phyloP scores from a whole-genome alignment of 306 rosid genomes.

The Argentina anserina region DNA sequence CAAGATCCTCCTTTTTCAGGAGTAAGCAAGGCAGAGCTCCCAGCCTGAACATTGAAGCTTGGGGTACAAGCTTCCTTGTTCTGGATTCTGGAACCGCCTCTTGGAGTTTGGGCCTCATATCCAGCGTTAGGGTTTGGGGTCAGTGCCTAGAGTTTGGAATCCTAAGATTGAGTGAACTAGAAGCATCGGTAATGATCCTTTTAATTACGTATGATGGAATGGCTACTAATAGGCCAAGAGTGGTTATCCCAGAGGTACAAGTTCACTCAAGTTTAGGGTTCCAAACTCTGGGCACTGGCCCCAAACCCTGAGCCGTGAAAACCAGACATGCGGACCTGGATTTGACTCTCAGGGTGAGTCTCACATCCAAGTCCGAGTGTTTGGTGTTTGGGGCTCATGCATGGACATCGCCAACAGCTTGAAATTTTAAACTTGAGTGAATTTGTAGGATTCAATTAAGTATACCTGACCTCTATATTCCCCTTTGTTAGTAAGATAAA shows the following conservation, averaged over 20 bases:
- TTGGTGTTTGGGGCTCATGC: neutral
- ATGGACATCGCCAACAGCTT: neutral
- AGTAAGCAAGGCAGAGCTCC: neutral
- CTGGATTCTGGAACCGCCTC: neutral
- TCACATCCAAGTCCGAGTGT: neutral
- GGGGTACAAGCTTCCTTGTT: neutral
- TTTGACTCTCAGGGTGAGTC: neutral
- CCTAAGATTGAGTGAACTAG: neutral
- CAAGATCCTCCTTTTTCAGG: neutral
- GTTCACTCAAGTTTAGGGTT: neutral
- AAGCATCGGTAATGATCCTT: neutral
- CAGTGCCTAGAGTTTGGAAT: conserved; percentile 2
- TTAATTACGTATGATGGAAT: neutral
- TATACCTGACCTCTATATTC: neutral
- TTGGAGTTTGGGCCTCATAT: neutral
- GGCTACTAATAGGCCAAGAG: neutral
- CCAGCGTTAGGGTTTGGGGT: neutral
- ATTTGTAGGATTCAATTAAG: neutral
- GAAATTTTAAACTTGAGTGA: neutral
- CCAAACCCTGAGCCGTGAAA: neutral
- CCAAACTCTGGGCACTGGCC: neutral
- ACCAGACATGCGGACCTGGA: neutral
- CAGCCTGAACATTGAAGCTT: neutral
- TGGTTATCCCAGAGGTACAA: neutral
- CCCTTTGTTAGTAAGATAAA: neutral